A percentile compares a stretch with the other conserved stretches of the same genome.
These are phyloP conservation scores for Ceriops tagal DNA, from an alignment of 345 rosid genomes.

Conservation along the genomic window DNA sequence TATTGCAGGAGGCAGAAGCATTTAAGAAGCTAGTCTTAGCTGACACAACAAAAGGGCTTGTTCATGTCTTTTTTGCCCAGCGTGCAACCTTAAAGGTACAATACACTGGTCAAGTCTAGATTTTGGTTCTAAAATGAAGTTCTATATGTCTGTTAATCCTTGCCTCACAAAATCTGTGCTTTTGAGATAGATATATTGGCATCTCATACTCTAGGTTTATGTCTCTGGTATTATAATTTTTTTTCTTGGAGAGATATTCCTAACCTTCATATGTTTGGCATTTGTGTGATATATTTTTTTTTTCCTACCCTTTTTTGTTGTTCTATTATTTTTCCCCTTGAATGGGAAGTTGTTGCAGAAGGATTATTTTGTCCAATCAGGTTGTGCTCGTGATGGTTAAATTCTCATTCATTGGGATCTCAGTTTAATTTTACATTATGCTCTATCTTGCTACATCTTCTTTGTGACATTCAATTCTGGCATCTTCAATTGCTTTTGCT, in stretches of 20 bases:
- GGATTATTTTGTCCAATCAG: not conserved
- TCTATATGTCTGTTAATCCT: not conserved
- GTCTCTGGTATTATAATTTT: not conserved
- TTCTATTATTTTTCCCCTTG: not conserved
- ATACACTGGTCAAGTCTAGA: conserved; percentile 1
- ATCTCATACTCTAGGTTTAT: not conserved
- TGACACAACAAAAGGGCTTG: conserved; percentile 77
- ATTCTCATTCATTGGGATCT: no score
- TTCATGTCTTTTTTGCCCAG: conserved; percentile 85
- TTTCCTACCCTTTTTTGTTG: not conserved
- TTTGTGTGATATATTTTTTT: no score
- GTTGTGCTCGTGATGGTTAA: not conserved
- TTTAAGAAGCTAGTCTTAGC: conserved; percentile 66
- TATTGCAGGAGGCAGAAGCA: conserved; percentile 76
- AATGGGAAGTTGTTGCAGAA: not conserved
- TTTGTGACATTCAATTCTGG: no score
- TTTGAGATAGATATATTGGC: not conserved
- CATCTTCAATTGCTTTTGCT: no score
- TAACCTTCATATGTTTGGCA: no score
- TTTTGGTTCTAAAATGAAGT: not conserved
- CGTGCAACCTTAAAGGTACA: conserved; percentile 80
- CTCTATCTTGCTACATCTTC: no score
- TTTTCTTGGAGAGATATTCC: no score
- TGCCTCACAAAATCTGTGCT: not conserved
- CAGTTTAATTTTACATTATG: no score